Base-by-base conservation (phyloP, 495 filamentous ascomycete genomes). In the Collariella sp. region DNA sequence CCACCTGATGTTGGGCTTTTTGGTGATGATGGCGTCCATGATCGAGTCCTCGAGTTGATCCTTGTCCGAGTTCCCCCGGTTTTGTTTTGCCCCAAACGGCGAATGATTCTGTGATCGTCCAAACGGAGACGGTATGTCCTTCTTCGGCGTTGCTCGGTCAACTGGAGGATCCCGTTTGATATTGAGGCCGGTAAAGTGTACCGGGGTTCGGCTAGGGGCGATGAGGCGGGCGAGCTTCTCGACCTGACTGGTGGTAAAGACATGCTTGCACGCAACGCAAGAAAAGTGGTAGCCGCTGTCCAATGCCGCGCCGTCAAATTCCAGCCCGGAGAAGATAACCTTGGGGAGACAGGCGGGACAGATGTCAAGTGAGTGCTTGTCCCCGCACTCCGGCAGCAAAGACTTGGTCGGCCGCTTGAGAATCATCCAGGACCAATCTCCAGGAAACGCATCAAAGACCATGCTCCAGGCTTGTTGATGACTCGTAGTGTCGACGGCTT, bases 1-100 rank as follows among this genome's bases (percentile, higher is more conserved):
- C 91, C 91, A 96, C 62, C 83, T 82, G 34, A 96, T 76, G 65
- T 96, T 93, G 33, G 91, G 91, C 66, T 94, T 91, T 62, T 95
- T 88, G 42, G 86, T 81, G 64, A 96, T 68, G 50, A 96, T 94
- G 40, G 91, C 89, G n/a, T n/a, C 34, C 38, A 48, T 46, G n/a
- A 54, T 33, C 31, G 51, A n/a, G 29, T 46, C 51, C 11, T 33
- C 46, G 22, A 24, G 42, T 7, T 38, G 6, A 5, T 13, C 15
- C 3, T 38, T 12, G 11, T n/a, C 35, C 5, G 15, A 38, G 5
- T 38, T 3, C 11, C 15, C 15, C 26, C 26, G 26, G 26, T 31
- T 31, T 4, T 4, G 9, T 31, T 4, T 4, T 31, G 26, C 26
- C 5, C 26, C 26, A 31, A 31, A 42, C 38, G n/a, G 40, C 18